Percentiles rank a stretch among this genome's conserved stretches.
phyloP scores from a whole-genome alignment of 1,284 basidiomycete genomes.

The Violaceomyces palustris region DNA sequence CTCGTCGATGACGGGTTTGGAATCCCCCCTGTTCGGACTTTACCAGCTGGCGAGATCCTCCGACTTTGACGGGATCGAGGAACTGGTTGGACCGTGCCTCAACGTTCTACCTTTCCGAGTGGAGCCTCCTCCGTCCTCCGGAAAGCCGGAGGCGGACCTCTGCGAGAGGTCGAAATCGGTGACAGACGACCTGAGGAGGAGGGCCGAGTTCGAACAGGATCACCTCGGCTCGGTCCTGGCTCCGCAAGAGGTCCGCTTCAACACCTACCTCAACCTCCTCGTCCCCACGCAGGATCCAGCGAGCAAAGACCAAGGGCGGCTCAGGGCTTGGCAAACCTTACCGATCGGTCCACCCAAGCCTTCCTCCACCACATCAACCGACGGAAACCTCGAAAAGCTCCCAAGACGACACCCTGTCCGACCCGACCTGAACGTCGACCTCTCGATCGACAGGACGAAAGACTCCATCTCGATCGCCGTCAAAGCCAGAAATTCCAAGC shows the following conservation, averaged over 20 bases:
- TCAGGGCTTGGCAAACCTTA: no score
- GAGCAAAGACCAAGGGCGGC: no score
- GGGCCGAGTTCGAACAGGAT: conserved; percentile 26
- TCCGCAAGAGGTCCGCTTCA: conserved; percentile 13
- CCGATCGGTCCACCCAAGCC: no score
- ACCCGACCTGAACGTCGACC: conserved; percentile 17
- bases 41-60: conserved; percentile 30
- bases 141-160: conserved; percentile 1
- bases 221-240: conserved; percentile 9
- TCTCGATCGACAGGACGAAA: conserved; percentile 1
- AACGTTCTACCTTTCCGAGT: conserved; percentile 34
- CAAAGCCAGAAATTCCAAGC: conserved; percentile 13
- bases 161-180: conserved; percentile 5
- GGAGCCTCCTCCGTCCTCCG: background rate
- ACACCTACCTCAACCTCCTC: conserved; percentile 29
- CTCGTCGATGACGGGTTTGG: background rate
- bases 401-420: no score
- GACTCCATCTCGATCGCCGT: conserved; percentile 7
- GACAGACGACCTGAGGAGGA: conserved; percentile 1
- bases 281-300: no score
- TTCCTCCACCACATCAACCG: no score
- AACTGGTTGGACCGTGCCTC: conserved; percentile 25
- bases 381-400: no score
- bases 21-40: conserved; percentile 26
- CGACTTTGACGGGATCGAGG: conserved; percentile 18